Evolutionary conservation across 805 yeast genomes (phyloP).

Genomic region (Cyberlindnera maritima): DNA sequence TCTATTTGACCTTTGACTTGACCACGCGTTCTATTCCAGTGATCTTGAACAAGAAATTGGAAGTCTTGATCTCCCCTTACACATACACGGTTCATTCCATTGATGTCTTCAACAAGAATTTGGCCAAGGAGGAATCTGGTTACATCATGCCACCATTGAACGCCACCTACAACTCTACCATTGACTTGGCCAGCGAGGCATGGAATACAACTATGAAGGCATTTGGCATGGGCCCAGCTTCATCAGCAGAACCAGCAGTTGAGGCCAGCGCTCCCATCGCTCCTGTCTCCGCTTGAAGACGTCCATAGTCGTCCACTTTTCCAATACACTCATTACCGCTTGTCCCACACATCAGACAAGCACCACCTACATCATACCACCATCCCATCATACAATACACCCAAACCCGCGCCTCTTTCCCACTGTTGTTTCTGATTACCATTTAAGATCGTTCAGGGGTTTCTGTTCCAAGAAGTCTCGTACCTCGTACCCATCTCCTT

Average conservation of each 20-base stretch:
- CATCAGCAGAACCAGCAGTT: neutral
- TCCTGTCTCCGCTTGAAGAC: no score
- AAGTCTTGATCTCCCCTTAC: constrained; percentile 34
- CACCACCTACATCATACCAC: no score
- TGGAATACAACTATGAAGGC: constrained; percentile 12
- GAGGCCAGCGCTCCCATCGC: no score
- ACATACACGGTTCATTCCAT: constrained; percentile 34
- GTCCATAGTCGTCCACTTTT: no score
- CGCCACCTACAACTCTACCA: constrained; percentile 33
- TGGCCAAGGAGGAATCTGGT: constrained; percentile 38
- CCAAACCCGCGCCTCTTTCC: no score
- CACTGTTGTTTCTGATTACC: no score
- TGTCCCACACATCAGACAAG: no score
- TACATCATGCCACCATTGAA: constrained; percentile 28
- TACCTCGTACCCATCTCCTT: no score
- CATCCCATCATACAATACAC: no score
- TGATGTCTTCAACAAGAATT: constrained; percentile 38
- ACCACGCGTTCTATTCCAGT: constrained; percentile 37
- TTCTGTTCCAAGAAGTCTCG: no score
- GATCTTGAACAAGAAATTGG: constrained; percentile 26
- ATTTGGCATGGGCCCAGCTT: neutral
- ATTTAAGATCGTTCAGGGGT: no score
- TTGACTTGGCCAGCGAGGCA: constrained; percentile 33
- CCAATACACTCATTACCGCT: no score
- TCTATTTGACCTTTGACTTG: constrained; percentile 40